A percentile compares a stretch with the other conserved stretches of the same genome.
Evolutionary conservation across 192 early-diverging fungal species (phyloP).

Genomic region (Dissophora ornata): DNA sequence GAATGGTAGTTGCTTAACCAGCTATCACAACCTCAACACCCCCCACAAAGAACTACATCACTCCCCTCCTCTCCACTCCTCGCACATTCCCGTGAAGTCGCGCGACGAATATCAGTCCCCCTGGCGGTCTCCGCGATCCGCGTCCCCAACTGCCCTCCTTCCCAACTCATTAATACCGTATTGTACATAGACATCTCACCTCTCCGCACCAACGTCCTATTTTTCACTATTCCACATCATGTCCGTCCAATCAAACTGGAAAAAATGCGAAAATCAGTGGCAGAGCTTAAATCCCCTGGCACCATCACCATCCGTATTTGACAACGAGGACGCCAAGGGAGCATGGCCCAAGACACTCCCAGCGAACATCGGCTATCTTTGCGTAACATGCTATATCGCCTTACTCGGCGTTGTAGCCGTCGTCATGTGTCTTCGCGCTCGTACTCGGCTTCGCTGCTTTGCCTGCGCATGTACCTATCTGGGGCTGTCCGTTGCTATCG

Average conservation of each 20-base stretch:
- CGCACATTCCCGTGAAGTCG: too few species aligned
- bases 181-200: background rate
- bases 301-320: too few species aligned
- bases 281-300: too few species aligned
- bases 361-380: background rate
- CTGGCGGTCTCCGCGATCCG: too few species aligned
- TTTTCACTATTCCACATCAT: too few species aligned
- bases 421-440: conserved; percentile 20
- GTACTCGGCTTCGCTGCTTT: conserved; percentile 21
- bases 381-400: conserved; percentile 20
- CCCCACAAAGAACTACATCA: background rate
- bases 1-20: too few species aligned
- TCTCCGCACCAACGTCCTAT: background rate
- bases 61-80: background rate
- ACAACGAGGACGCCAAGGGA: background rate
- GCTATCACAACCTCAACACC: background rate
- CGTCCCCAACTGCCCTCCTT: too few species aligned
- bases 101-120: background rate
- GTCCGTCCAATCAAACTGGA: too few species aligned
- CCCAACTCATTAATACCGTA: background rate
- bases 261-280: too few species aligned
- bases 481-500: conserved; percentile 4
- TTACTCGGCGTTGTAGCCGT: conserved; percentile 18
- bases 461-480: conserved; percentile 12
- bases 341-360: background rate